phyloP scores from a whole-genome alignment of 352 stramenopile species.

The Thalassiosira mediterranea region DNA sequence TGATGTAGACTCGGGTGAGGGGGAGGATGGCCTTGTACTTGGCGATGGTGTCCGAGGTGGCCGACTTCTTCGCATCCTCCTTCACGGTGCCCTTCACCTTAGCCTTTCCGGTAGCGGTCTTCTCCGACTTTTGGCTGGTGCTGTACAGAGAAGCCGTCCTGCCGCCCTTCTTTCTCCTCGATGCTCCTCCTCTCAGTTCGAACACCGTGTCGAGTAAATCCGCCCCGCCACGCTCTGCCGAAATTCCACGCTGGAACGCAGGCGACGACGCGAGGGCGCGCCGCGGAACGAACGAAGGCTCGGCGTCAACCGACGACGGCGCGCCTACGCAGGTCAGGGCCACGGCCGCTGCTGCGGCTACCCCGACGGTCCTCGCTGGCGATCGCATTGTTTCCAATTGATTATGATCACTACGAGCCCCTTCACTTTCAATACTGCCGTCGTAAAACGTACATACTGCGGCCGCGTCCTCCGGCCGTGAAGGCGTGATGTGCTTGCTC shows the following conservation, averaged over 20 bases:
- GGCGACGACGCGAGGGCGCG: background rate
- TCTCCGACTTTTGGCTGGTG: slow-evolving; percentile 38
- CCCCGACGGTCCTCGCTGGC: slow-evolving; percentile 18
- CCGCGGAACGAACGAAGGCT: background rate
- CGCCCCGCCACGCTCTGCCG: background rate
- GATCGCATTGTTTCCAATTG: slow-evolving; percentile 14
- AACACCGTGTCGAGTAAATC: slow-evolving; percentile 13
- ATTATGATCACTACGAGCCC: background rate
- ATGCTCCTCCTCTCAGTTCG: slow-evolving; percentile 63
- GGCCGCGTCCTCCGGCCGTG: too few species aligned
- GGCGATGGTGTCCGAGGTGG: slow-evolving; percentile 50
- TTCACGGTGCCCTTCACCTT: slow-evolving; percentile 62
- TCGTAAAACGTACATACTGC: background rate
- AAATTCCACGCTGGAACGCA: background rate
- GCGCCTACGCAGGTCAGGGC: slow-evolving; percentile 29
- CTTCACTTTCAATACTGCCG: background rate
- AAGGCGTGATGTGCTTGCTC: too few species aligned
- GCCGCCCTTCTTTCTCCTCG: slow-evolving; percentile 54
- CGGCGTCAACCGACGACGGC: background rate
- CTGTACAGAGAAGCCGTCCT: slow-evolving; percentile 52
- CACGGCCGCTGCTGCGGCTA: slow-evolving; percentile 10
- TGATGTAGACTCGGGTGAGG: slow-evolving; percentile 80
- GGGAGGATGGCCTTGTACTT: slow-evolving; percentile 81
- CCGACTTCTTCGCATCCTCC: slow-evolving; percentile 61
- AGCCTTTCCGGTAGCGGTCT: slow-evolving; percentile 76